A percentile compares a stretch with the other conserved stretches of the same genome.
These are phyloP conservation scores for Lolium perenne DNA, from an alignment of 176 grass and related monocot genomes.

Conservation along the genomic window DNA sequence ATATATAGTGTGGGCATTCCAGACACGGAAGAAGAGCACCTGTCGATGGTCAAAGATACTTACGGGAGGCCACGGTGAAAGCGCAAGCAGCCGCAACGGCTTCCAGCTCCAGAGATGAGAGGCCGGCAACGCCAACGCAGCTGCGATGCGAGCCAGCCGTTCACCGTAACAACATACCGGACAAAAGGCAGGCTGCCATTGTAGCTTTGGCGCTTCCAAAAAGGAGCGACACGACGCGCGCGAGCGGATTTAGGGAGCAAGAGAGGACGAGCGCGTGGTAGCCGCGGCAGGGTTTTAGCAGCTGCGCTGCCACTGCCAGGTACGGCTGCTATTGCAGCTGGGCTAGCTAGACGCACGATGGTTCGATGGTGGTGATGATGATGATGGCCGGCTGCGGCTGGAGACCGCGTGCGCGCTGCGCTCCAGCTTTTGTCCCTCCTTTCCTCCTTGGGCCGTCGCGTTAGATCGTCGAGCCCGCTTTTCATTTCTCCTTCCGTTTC, in stretches of 20 bases:
- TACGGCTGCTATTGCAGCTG: too few relatives aligned
- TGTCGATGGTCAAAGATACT: too few relatives aligned
- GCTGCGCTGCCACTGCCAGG: too few relatives aligned
- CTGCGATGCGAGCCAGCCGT: neutral
- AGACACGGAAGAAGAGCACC: too few relatives aligned
- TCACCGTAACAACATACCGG: neutral
- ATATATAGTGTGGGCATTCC: too few relatives aligned
- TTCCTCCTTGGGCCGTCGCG: neutral
- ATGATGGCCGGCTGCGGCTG: neutral
- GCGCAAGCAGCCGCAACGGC: neutral
- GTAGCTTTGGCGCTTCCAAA: neutral
- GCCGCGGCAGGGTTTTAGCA: too few relatives aligned
- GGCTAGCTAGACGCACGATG: neutral
- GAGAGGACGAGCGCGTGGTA: too few relatives aligned
- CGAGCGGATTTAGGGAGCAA: neutral
- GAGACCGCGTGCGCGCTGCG: constrained; percentile 2
- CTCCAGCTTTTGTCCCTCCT: constrained; percentile 37
- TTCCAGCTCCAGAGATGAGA: neutral
- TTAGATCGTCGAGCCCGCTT: neutral
- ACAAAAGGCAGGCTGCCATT: neutral
- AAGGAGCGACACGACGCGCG: neutral
- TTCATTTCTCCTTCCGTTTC: neutral
- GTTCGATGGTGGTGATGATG: neutral
- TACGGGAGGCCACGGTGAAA: neutral
- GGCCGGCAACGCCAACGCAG: neutral